Percentiles rank a stretch among this genome's conserved stretches.
These are phyloP conservation scores for Leishmania tarentolae DNA, from an alignment of 208 protist species.

Conservation along the genomic window DNA sequence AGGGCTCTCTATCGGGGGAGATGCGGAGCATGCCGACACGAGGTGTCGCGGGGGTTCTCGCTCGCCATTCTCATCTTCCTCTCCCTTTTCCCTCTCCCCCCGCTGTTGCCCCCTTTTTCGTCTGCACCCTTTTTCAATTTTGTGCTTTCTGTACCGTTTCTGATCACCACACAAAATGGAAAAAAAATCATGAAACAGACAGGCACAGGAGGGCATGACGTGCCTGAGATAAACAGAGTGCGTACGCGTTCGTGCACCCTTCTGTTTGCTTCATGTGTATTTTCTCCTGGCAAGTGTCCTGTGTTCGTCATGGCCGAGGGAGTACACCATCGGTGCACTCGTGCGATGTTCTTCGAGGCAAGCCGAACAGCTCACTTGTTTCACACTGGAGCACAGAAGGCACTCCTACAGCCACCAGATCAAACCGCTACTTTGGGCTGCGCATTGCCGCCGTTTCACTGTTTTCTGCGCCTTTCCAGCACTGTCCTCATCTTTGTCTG, in stretches of 20 bases:
- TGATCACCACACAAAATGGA: neutral
- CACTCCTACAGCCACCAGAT: neutral
- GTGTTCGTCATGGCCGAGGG: neutral
- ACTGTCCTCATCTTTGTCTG: neutral
- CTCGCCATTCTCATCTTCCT: too few species aligned
- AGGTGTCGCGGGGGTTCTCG: neutral
- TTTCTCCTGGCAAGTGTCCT: neutral
- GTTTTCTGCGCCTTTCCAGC: neutral
- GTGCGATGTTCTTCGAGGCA: neutral
- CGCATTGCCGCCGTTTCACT: neutral
- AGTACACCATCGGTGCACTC: neutral
- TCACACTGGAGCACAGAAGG: neutral
- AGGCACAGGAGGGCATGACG: neutral
- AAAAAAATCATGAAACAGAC: neutral
- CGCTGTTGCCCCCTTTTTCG: neutral
- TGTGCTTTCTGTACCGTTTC: neutral
- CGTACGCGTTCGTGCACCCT: neutral
- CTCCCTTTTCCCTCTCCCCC: neutral
- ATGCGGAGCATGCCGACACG: neutral
- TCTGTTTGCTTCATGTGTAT: neutral
- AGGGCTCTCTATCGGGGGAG: neutral
- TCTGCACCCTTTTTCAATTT: neutral
- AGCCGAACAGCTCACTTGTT: neutral
- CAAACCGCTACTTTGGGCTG: neutral
- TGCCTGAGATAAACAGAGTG: neutral